Percentiles rank a stretch among this genome's conserved stretches.
Evolutionary conservation across 2,329 filamentous ascomycete genomes (phyloP).

Genomic region (Trichoderma gracile): DNA sequence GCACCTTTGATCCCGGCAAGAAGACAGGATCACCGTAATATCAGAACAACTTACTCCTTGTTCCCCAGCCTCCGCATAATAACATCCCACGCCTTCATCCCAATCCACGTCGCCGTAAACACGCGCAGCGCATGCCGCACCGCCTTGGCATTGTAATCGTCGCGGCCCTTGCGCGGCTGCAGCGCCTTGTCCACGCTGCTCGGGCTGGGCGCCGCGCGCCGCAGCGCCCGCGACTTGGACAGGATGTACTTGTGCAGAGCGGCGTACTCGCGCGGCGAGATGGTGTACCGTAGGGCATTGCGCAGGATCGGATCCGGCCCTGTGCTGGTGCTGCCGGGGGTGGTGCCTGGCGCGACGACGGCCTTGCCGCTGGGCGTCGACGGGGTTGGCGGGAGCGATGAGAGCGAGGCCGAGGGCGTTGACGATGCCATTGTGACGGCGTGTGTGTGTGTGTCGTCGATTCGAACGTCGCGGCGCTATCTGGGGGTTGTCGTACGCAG

Average conservation of each 20-base stretch:
- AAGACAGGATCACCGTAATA: too few species aligned
- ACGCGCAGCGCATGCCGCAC: conserved; percentile 70
- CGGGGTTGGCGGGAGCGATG: background rate
- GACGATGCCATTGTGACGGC: conserved; percentile 5
- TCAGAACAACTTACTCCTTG: conserved; percentile 45
- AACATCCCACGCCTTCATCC: conserved; percentile 63
- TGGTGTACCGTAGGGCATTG: conserved; percentile 84
- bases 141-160: conserved; percentile 70
- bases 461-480: background rate
- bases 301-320: conserved; percentile 69
- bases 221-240: conserved; percentile 64
- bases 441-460: background rate
- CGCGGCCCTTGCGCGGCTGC: conserved; percentile 42
- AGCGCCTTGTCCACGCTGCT: conserved; percentile 51
- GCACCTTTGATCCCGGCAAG: too few species aligned
- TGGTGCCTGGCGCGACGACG: background rate
- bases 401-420: background rate
- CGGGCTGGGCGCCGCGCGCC: conserved; percentile 56
- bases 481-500: background rate
- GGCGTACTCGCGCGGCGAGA: conserved; percentile 82
- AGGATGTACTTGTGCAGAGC: conserved; percentile 80
- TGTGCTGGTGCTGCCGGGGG: background rate
- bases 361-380: conserved; percentile 3
- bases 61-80: conserved; percentile 51
- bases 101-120: conserved; percentile 63